A percentile compares a stretch with the other conserved stretches of the same genome.
Conservation (phyloP, 2,329 filamentous ascomycete species). For the Botrytis squamosa region DNA sequence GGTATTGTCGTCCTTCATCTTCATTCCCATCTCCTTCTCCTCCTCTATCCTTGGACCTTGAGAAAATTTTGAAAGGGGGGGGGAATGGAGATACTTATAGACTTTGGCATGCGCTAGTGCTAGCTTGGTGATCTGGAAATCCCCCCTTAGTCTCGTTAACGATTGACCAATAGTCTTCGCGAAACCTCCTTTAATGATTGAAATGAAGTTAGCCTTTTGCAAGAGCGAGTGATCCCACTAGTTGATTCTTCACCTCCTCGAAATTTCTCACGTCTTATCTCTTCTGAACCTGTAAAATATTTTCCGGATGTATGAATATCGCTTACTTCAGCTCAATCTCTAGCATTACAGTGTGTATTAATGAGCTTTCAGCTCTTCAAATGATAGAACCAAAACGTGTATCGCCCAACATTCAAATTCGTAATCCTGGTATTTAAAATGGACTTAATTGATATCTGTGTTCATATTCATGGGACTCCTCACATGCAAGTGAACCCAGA, state of each 20-base stretch:
- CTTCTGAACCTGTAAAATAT: not conserved
- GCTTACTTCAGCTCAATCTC: too few species aligned
- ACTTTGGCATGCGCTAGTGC: not conserved
- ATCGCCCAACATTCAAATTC: too few species aligned
- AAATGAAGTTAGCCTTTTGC: not conserved
- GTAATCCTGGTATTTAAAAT: not conserved
- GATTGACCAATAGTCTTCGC: not conserved
- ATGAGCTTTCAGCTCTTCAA: rapidly evolving
- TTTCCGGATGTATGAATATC: not conserved
- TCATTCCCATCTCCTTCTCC: not conserved
- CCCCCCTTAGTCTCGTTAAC: not conserved
- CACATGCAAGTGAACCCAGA: too few species aligned
- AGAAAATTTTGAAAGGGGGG: not conserved
- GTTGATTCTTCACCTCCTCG: too few species aligned
- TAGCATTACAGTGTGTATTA: too few species aligned
- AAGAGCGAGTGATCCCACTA: not conserved
- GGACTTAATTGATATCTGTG: rapidly evolving
- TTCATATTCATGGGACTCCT: too few species aligned
- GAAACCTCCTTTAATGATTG: rapidly evolving
- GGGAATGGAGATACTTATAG: not conserved
- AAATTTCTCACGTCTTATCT: not conserved
- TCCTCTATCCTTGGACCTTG: rapidly evolving
- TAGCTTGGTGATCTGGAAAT: not conserved
- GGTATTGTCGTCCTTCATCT: not conserved
- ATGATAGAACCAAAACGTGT: not conserved